Percentiles rank a stretch among this genome's conserved stretches.
Conservation (phyloP, 2,329 filamentous ascomycete genomes). For the Claviceps maximensis region DNA sequence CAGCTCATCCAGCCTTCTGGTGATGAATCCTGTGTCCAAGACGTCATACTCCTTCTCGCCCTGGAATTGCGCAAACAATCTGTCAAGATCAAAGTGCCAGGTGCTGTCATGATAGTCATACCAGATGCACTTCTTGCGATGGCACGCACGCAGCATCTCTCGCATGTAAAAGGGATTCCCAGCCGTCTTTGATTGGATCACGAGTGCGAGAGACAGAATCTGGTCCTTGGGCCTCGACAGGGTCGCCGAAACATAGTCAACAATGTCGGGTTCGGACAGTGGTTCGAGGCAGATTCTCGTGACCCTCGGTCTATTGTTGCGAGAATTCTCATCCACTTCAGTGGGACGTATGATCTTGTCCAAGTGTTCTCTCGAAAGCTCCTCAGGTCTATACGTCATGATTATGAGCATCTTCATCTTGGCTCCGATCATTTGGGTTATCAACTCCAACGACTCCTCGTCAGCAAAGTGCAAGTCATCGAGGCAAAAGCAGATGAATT, state of each 20-base stretch:
- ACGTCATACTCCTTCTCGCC: conserved; percentile 66
- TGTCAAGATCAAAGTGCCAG: conserved; percentile 80
- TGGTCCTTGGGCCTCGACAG: conserved; percentile 62
- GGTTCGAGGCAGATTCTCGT: conserved; percentile 62
- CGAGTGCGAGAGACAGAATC: conserved; percentile 63
- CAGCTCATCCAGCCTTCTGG: conserved; percentile 62
- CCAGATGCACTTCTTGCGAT: conserved; percentile 78
- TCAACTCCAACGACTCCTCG: conserved; percentile 70
- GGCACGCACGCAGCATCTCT: conserved; percentile 78
- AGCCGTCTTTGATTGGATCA: conserved; percentile 77
- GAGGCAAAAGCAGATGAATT: conserved; percentile 76
- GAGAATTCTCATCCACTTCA: conserved; percentile 37
- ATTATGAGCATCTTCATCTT: conserved; percentile 74
- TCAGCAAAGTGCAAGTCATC: conserved; percentile 90
- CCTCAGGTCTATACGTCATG: conserved; percentile 60
- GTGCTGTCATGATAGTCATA: conserved; percentile 74
- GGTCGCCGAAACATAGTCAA: conserved; percentile 70
- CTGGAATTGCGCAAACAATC: conserved; percentile 73
- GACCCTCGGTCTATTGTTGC: conserved; percentile 37
- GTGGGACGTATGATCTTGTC: conserved; percentile 40
- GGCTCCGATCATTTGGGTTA: conserved; percentile 65
- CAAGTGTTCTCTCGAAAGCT: conserved; percentile 43
- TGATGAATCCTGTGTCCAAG: conserved; percentile 72
- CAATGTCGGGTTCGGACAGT: conserved; percentile 65
- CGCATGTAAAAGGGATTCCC: conserved; percentile 87